Conservation (phyloP, 257 asterid species). For the Echium plantagineum region DNA sequence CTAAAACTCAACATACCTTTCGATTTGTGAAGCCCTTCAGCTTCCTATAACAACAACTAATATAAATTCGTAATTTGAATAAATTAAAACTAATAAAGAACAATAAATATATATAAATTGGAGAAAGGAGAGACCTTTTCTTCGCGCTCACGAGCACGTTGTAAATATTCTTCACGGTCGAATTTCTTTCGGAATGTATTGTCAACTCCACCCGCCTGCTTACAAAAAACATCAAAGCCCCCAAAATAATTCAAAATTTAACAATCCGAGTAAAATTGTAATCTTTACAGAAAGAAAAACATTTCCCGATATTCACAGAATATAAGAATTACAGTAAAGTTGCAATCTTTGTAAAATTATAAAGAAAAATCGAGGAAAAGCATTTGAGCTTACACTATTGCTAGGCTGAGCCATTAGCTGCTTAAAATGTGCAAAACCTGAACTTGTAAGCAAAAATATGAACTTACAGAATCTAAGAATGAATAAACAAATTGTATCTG, state of each 20-base stretch:
- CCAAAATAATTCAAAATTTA: not conserved
- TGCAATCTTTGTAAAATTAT: not conserved
- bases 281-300: too few relatives aligned
- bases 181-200: constrained; percentile 85
- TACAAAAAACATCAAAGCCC: constrained; percentile 4
- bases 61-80: constrained; percentile 3
- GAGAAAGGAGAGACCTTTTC: constrained; percentile 36
- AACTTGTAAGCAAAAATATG: too few relatives aligned
- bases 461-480: too few relatives aligned
- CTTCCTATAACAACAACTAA: constrained; percentile 33
- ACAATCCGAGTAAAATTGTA: too few relatives aligned
- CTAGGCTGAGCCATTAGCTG: constrained; percentile 55
- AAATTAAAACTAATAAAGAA: too few relatives aligned
- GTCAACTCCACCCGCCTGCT: constrained; percentile 76
- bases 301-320: too few relatives aligned
- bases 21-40: constrained; percentile 34
- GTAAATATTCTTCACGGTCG: constrained; percentile 81
- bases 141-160: constrained; percentile 95
- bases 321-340: not conserved
- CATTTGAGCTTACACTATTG: constrained; percentile 38
- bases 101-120: not conserved
- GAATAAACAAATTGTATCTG: too few relatives aligned
- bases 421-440: too few relatives aligned
- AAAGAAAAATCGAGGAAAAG: not conserved
- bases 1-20: constrained; percentile 34